Conservation (phyloP, 768 basidiomycete species). For the Hydnomerulius pinastri region DNA sequence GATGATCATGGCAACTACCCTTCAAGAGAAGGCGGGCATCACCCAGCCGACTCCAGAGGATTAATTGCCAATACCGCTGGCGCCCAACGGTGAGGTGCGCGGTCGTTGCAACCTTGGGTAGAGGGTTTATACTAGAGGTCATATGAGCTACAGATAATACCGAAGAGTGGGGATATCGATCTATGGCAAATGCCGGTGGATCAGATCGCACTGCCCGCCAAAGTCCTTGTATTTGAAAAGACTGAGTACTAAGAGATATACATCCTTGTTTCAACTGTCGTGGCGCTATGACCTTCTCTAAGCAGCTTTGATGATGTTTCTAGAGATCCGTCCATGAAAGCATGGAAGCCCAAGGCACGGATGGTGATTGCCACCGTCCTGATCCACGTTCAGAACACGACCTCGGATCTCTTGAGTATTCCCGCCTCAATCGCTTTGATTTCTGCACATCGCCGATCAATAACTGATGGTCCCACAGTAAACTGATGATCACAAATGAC, state of each 20-base stretch:
- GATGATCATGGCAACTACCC: conserved; percentile 40
- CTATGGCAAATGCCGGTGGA: neutral
- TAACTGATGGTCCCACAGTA: neutral
- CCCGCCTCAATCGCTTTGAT: conserved; percentile 8
- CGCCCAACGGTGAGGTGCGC: too few species aligned
- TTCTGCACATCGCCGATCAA: neutral
- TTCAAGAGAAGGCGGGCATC: conserved; percentile 25
- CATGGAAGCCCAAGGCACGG: neutral
- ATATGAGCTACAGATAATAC: too few species aligned
- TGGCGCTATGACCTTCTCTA: too few species aligned
- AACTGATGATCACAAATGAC: neutral
- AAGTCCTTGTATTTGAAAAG: neutral
- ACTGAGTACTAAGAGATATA: too few species aligned
- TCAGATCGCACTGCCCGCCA: neutral
- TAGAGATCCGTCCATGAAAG: neutral
- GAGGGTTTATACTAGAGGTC: too few species aligned
- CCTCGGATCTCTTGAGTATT: conserved; percentile 1
- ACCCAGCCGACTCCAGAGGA: conserved; percentile 25
- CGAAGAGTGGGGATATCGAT: neutral
- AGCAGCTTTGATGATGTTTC: too few species aligned
- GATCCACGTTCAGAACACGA: neutral
- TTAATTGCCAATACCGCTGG: too few species aligned
- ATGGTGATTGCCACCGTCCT: neutral
- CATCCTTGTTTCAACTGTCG: too few species aligned
- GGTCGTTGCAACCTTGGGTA: too few species aligned